A percentile compares a stretch with the other conserved stretches of the same genome.
Conservation (phyloP, 441 rosid species). For the Dalechampia spathulata region DNA sequence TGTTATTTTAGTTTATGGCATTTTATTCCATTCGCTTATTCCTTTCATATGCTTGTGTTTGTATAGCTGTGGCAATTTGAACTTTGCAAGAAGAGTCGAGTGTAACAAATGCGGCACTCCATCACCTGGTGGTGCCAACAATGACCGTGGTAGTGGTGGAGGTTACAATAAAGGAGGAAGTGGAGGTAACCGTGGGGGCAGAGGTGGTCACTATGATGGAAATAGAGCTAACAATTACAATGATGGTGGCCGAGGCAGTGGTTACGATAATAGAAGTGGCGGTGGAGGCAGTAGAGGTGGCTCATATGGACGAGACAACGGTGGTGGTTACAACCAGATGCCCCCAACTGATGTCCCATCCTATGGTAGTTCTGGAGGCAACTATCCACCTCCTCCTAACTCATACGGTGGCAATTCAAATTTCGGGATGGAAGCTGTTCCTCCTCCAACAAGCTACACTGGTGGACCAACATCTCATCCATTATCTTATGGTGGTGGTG, state of each 20-base stretch:
- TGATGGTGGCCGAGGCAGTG: constrained; percentile 28
- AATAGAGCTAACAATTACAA: constrained; percentile 39
- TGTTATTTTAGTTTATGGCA: background rate
- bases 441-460: constrained; percentile 75
- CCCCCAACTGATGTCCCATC: constrained; percentile 57
- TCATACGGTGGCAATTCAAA: constrained; percentile 38
- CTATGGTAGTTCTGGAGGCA: constrained; percentile 52
- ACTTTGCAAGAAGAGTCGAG: constrained; percentile 87
- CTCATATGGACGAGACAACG: constrained; percentile 60
- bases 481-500: constrained; percentile 74
- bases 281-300: constrained; percentile 28
- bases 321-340: constrained; percentile 55
- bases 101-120: constrained; percentile 97
- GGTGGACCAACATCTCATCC: constrained; percentile 68
- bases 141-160: constrained; percentile 47
- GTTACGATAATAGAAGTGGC: constrained; percentile 13
- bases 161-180: constrained; percentile 48
- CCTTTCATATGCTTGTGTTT: no score
- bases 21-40: constrained; percentile 4
- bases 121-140: constrained; percentile 52
- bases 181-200: constrained; percentile 43
- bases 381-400: constrained; percentile 51
- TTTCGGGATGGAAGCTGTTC: constrained; percentile 71
- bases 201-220: constrained; percentile 49
- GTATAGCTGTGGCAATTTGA: constrained; percentile 91